phyloP scores from a whole-genome alignment of 352 stramenopile genomes.

The Pythium apleroticum region DNA sequence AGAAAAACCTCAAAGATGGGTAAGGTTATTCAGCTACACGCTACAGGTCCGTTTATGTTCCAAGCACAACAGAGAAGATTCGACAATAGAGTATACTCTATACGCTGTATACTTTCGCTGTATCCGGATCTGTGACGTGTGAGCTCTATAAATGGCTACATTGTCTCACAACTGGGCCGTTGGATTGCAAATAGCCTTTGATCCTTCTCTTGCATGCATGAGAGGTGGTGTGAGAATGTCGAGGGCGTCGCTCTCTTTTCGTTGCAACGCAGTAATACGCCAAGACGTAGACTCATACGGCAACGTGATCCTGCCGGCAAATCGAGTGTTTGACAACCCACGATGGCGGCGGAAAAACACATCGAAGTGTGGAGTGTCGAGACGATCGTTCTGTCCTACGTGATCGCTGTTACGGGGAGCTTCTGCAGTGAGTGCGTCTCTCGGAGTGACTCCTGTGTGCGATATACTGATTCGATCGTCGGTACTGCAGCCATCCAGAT shows the following conservation, averaged over 20 bases:
- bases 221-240: neutral
- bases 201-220: no score
- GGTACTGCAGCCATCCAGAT: constrained; percentile 52
- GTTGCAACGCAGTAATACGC: neutral
- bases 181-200: neutral
- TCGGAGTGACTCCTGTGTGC: neutral
- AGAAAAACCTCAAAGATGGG: neutral
- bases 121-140: neutral
- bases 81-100: neutral
- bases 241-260: neutral
- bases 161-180: neutral
- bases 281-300: neutral
- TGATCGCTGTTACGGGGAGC: constrained; percentile 62
- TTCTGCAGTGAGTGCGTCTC: constrained; percentile 54
- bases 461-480: neutral
- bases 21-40: neutral
- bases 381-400: constrained; percentile 55
- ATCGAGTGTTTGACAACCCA: neutral
- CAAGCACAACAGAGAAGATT: neutral
- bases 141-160: neutral
- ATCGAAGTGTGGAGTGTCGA: constrained; percentile 43
- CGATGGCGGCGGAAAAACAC: constrained; percentile 3
- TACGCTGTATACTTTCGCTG: neutral
- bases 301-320: neutral
- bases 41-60: neutral